A percentile compares a stretch with the other conserved stretches of the same genome.
Conservation (phyloP, 345 rosid species). For the Camelina laxa region DNA sequence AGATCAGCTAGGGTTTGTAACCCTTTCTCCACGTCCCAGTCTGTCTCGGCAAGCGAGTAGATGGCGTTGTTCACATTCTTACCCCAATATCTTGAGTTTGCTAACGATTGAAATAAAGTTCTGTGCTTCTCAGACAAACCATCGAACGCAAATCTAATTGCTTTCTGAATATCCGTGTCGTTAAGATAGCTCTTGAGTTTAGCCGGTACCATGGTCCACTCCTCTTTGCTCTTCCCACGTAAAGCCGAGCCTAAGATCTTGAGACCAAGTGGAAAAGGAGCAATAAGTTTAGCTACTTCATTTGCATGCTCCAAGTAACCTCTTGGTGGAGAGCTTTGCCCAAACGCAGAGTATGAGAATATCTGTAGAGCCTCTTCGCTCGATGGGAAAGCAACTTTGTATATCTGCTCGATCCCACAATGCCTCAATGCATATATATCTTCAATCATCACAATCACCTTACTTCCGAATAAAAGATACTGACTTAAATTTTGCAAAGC, state of each 20-base stretch:
- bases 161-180: too few species aligned
- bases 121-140: neutral
- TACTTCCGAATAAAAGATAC: conserved; percentile 20
- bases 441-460: conserved; percentile 9
- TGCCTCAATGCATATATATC: neutral
- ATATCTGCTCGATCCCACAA: neutral
- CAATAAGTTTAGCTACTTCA: conserved; percentile 1
- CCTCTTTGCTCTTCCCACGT: conserved; percentile 12
- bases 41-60: neutral
- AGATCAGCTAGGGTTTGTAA: neutral
- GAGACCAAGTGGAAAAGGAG: conserved; percentile 25
- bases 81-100: too few species aligned
- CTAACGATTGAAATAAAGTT: neutral
- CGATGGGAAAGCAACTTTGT: conserved; percentile 25
- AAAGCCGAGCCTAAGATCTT: conserved; percentile 16
- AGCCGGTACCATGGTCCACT: neutral
- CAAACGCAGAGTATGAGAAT: conserved; percentile 28
- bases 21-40: conserved; percentile 22
- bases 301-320: conserved; percentile 8
- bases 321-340: conserved; percentile 34
- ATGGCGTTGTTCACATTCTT: conserved; percentile 1
- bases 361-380: conserved; percentile 21
- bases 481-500: neutral
- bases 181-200: too few species aligned
- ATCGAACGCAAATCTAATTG: too few species aligned